phyloP scores from a whole-genome alignment of 1,284 basidiomycete genomes.

The Pseudomicrostroma phylloplanum region DNA sequence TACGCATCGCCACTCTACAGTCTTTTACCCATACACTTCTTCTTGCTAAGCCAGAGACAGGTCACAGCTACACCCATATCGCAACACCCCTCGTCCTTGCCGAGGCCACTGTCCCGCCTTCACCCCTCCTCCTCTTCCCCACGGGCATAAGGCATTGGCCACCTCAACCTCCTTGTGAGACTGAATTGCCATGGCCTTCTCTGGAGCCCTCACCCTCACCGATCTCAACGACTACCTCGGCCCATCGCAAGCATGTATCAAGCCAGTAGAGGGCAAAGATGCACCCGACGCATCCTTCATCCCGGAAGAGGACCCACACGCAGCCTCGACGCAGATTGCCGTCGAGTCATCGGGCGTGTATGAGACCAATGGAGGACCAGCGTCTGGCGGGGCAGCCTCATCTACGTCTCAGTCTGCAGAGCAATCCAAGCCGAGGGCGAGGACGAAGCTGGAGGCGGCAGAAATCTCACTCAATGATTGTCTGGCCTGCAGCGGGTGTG shows the following conservation, averaged over 20 bases:
- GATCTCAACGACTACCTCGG: slow-evolving; percentile 98
- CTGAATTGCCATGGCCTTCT: slow-evolving; percentile 66
- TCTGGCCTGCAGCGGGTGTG: slow-evolving; percentile 89
- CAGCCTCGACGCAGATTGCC: slow-evolving; percentile 71
- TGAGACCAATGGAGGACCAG: slow-evolving; percentile 57
- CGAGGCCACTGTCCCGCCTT: too few relatives aligned
- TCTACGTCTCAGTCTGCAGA: slow-evolving; percentile 21
- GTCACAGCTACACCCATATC: too few relatives aligned
- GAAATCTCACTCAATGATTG: slow-evolving; percentile 95
- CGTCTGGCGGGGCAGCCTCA: neutral
- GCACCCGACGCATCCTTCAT: slow-evolving; percentile 52
- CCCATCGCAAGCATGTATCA: slow-evolving; percentile 95
- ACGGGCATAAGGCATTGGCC: too few relatives aligned
- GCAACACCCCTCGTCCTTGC: too few relatives aligned
- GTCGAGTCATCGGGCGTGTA: slow-evolving; percentile 74
- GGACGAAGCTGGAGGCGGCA: slow-evolving; percentile 55
- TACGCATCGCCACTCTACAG: too few relatives aligned
- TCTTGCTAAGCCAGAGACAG: too few relatives aligned
- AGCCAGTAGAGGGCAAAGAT: slow-evolving; percentile 63
- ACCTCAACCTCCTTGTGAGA: too few relatives aligned
- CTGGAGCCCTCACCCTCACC: slow-evolving; percentile 72
- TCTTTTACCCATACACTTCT: too few relatives aligned
- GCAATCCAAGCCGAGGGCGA: slow-evolving; percentile 38
- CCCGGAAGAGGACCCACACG: slow-evolving; percentile 1
- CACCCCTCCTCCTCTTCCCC: too few relatives aligned